Evolutionary conservation across 176 grass and related monocot species (phyloP), one percentile per base, ranked within the genome.

Genomic region (Avena sativa): DNA sequence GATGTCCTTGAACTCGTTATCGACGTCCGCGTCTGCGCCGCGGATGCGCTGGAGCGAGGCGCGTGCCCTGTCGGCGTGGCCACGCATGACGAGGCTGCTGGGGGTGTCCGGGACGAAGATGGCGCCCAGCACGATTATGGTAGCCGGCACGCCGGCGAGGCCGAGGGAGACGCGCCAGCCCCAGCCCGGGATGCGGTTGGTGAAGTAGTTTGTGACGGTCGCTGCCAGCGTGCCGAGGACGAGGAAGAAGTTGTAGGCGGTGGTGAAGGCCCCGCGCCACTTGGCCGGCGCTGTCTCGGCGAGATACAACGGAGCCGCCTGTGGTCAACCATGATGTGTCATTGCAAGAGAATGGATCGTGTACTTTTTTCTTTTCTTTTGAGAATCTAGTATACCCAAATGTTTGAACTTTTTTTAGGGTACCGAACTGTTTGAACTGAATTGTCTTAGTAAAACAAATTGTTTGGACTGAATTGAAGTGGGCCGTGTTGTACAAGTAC

Each of bases 181-280:
- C 91, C 85, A 93, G 13, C 16, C 46, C 2, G 85, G 26, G 63
- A 93, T 87, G 64, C 76, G 84, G 82, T 75, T 83, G 2, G 94
- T 85, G 66, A 90, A 88, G 67, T 93, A 93, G 89, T 96, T 96
- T 73, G 91, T 55, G n/a, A 92, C 55, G 38, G 88, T 92, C 73
- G 95, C 91, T 4, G 81, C 64, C 23, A 98, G 38, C 1, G 88
- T 81, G 49, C 93, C 93, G 4, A 93, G 47, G 49, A 85, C 84
- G 20, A 95, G 86, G 77, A 98, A 98, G 78, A 90, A 81, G 53
- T 93, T 87, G 86, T 95, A 95, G 20, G 85, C 90, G 4, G 81
- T 43, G 8, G 91, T 95, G 93, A 98, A 95, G 6, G 89, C 90
- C 1, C 93, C 95, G 1, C 95, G 95, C 91, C 92, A 98, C 67